Evolutionary conservation across 306 rosid genomes (phyloP).

Genomic region (Cicer arietinum): DNA sequence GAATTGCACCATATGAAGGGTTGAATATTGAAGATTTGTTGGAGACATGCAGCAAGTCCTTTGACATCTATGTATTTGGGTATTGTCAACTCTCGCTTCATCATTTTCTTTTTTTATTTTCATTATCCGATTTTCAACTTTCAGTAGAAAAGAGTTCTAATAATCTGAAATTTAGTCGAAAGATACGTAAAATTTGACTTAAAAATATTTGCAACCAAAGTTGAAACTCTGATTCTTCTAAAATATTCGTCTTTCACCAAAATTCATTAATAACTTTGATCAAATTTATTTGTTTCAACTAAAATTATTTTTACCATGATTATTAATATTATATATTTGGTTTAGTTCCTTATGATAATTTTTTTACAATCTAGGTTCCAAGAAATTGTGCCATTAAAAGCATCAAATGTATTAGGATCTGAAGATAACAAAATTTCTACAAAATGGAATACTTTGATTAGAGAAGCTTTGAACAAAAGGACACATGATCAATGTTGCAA

Average conservation of each 20-base stretch:
- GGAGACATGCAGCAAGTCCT: constrained; percentile 55
- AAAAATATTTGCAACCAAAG: too few relatives aligned
- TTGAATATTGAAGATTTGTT: constrained; percentile 68
- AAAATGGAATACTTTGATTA: constrained; percentile 73
- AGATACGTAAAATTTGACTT: too few relatives aligned
- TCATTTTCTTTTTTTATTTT: not conserved
- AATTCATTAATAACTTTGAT: too few relatives aligned
- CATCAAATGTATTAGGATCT: constrained; percentile 72
- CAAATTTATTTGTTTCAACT: too few relatives aligned
- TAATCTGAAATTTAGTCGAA: too few relatives aligned
- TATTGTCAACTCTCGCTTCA: constrained; percentile 32
- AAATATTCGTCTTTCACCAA: too few relatives aligned
- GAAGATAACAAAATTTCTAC: constrained; percentile 57
- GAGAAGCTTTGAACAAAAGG: constrained; percentile 70
- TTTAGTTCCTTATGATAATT: not conserved
- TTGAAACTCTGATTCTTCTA: too few relatives aligned
- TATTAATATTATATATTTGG: not conserved
- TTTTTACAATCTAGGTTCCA: constrained; percentile 62
- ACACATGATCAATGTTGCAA: not conserved
- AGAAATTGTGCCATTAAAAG: constrained; percentile 82
- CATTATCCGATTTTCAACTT: too few relatives aligned
- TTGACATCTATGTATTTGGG: constrained; percentile 86
- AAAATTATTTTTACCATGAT: not conserved
- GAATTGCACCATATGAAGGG: constrained; percentile 71
- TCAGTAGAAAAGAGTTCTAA: too few relatives aligned